phyloP scores from a whole-genome alignment of 169 alveolate genomes.

The Plasmodium yoelii region DNA sequence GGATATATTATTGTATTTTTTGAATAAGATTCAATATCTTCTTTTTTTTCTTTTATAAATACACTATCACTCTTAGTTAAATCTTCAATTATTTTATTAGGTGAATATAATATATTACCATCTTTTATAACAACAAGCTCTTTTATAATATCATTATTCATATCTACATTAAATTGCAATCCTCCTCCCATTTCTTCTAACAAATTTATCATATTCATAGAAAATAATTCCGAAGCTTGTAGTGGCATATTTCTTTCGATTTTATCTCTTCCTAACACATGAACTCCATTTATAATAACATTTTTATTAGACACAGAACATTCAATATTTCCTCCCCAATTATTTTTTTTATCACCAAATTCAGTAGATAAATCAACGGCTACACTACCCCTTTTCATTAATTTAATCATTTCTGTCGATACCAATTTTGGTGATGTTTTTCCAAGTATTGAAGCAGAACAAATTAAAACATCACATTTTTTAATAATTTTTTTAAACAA shows the following conservation, averaged over 20 bases:
- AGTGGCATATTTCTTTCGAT: constrained; percentile 91
- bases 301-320: constrained; percentile 86
- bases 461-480: constrained; percentile 92
- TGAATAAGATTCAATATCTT: constrained; percentile 61
- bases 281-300: constrained; percentile 87
- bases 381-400: constrained; percentile 91
- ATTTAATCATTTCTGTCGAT: constrained; percentile 86
- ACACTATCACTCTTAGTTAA: constrained; percentile 68
- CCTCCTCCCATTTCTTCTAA: constrained; percentile 88
- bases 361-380: constrained; percentile 94
- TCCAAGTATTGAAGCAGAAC: constrained; percentile 95
- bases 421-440: constrained; percentile 92
- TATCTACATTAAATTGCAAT: constrained; percentile 80
- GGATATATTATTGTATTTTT: constrained; percentile 76
- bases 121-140: constrained; percentile 81
- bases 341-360: constrained; percentile 79
- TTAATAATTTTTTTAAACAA: constrained; percentile 86
- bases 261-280: constrained; percentile 90
- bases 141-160: constrained; percentile 84
- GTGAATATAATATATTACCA: constrained; percentile 79
- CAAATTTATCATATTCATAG: constrained; percentile 88
- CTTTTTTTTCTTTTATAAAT: constrained; percentile 27
- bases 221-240: constrained; percentile 89
- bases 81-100: constrained; percentile 41
- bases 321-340: constrained; percentile 93